Evolutionary conservation across 2,329 filamentous ascomycete genomes (phyloP).

Genomic region (Colletotrichum graminicola): DNA sequence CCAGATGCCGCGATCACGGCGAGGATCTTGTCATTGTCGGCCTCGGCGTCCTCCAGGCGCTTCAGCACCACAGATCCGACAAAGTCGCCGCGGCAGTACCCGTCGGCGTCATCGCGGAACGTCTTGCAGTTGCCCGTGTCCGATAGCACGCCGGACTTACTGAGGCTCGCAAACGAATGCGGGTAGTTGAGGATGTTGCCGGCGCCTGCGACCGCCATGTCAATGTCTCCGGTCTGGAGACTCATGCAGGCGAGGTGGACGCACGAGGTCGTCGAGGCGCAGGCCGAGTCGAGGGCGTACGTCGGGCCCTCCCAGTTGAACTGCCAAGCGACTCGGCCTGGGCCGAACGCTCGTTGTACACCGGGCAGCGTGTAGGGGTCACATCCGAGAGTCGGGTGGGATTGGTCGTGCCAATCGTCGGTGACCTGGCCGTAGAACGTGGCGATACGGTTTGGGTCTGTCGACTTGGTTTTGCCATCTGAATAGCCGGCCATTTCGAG

Average conservation of each 20-base stretch:
- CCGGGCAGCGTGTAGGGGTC: constrained; percentile 2
- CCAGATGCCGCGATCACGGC: constrained; percentile 55
- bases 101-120: constrained; percentile 53
- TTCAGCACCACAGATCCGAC: constrained; percentile 60
- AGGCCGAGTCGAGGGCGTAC: constrained; percentile 53
- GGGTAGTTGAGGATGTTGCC: constrained; percentile 47
- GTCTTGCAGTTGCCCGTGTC: constrained; percentile 50
- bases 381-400: no score
- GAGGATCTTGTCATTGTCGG: constrained; percentile 59
- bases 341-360: no score
- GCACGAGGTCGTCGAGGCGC: constrained; percentile 48
- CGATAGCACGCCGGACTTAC: constrained; percentile 46
- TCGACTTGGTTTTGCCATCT: constrained; percentile 27
- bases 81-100: constrained; percentile 65
- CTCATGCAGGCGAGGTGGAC: constrained; percentile 51
- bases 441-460: constrained; percentile 46
- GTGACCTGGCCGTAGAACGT: not conserved
- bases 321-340: constrained; percentile 50
- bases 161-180: constrained; percentile 27
- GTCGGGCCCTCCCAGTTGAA: constrained; percentile 54
- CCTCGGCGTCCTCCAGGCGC: constrained; percentile 58
- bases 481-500: constrained; percentile 46
- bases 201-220: constrained; percentile 54
- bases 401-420: not conserved
- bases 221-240: constrained; percentile 49